These are phyloP conservation scores for Lactifluus rugatus DNA, from an alignment of 768 basidiomycete genomes.

Conservation along the genomic window DNA sequence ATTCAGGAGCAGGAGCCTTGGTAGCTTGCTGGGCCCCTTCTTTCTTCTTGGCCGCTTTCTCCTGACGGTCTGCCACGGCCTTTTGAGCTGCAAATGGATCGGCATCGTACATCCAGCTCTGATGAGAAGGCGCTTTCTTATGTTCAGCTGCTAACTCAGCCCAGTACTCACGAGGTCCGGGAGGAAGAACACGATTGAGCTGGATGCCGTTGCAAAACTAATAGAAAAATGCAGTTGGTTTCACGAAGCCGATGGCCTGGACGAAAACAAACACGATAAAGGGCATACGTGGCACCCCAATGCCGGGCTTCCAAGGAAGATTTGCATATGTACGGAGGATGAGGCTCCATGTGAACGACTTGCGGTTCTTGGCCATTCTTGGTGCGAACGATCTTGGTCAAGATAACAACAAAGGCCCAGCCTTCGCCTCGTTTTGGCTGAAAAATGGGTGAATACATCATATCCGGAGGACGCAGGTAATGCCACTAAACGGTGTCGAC, in stretches of 20 bases:
- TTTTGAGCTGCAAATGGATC: conserved; percentile 77
- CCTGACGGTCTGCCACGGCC: conserved; percentile 57
- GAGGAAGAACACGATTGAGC: conserved; percentile 67
- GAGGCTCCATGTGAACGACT: conserved; percentile 60
- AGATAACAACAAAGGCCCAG: conserved; percentile 56
- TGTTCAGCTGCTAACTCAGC: conserved; percentile 62
- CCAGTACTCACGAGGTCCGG: conserved; percentile 86
- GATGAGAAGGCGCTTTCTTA: conserved; percentile 53
- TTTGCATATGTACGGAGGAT: conserved; percentile 55
- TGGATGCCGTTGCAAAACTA: conserved; percentile 72
- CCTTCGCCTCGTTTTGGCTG: conserved; percentile 42
- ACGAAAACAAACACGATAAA: conserved; percentile 65
- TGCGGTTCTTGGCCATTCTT: conserved; percentile 47
- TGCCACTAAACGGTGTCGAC: conserved; percentile 56
- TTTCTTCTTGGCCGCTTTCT: conserved; percentile 38
- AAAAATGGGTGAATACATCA: conserved; percentile 12
- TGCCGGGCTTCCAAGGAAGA: conserved; percentile 80
- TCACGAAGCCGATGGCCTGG: conserved; percentile 17
- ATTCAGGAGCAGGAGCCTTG: conserved; percentile 9
- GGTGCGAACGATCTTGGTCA: conserved; percentile 63
- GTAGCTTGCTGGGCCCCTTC: conserved; percentile 27
- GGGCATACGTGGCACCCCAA: conserved; percentile 81
- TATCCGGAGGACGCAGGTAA: background rate
- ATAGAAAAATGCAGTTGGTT: conserved; percentile 19
- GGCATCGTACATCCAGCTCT: conserved; percentile 78